These are phyloP conservation scores for Penicillium sp. DNA, from an alignment of 2,329 filamentous ascomycete genomes.

Conservation along the genomic window DNA sequence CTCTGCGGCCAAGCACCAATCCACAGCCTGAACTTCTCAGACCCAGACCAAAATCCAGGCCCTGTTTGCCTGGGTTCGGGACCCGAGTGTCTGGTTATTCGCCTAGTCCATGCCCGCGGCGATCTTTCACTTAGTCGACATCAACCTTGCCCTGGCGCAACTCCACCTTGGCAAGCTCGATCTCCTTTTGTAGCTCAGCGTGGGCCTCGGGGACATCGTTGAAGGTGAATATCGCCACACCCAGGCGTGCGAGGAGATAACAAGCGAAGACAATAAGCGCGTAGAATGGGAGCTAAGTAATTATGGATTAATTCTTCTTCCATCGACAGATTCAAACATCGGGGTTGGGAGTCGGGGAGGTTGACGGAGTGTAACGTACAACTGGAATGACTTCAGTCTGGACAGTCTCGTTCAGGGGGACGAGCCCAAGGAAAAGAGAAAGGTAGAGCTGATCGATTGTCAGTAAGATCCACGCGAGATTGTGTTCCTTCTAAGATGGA, in stretches of 20 bases:
- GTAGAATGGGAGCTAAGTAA: conserved; percentile 79
- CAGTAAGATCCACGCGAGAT: not conserved
- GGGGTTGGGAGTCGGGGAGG: not conserved
- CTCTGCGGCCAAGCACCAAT: conserved; percentile 1
- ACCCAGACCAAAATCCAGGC: not conserved
- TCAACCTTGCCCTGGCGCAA: conserved; percentile 37
- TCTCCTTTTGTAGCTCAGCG: conserved; percentile 80
- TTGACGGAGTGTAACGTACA: conserved; percentile 48
- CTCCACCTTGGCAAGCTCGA: conserved; percentile 41
- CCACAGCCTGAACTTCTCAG: not conserved
- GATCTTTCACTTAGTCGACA: conserved; percentile 30
- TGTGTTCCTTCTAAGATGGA: not conserved
- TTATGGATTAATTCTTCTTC: not conserved
- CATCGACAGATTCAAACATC: conserved; percentile 1
- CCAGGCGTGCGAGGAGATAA: conserved; percentile 83
- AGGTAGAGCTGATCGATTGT: conserved; percentile 64
- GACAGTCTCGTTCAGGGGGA: conserved; percentile 67
- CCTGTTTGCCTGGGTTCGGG: not conserved
- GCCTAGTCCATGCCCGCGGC: not conserved
- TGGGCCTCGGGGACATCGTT: conserved; percentile 90
- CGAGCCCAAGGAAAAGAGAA: conserved; percentile 69
- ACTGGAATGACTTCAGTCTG: conserved; percentile 82
- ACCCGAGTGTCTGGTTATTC: not conserved
- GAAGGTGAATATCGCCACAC: conserved; percentile 88
- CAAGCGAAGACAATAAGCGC: conserved; percentile 81